These are phyloP conservation scores for Hygrocybe coccinea DNA, from an alignment of 768 basidiomycete species.

Conservation along the genomic window DNA sequence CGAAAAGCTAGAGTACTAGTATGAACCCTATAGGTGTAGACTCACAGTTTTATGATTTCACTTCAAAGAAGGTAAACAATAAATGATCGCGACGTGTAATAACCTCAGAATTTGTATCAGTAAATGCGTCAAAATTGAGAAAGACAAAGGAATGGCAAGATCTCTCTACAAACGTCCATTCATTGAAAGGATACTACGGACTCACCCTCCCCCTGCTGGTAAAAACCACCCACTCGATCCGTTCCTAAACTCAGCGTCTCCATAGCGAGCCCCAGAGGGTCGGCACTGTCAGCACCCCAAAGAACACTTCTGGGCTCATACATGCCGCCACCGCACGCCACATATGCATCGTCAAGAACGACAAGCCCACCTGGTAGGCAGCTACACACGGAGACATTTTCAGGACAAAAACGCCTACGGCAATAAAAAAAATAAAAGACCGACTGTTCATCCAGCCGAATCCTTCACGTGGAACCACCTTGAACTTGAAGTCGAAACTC, in stretches of 20 bases:
- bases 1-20: no score
- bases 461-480: conserved; percentile 93
- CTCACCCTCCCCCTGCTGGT: no score
- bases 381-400: conserved; percentile 48
- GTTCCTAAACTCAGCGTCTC: conserved; percentile 41
- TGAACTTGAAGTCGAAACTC: conserved; percentile 98
- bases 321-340: conserved; percentile 92
- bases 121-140: no score
- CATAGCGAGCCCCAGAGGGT: conserved; percentile 63
- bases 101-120: no score
- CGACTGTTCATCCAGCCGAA: conserved; percentile 98
- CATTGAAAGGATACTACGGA: no score
- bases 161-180: no score
- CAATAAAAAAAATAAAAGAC: conserved; percentile 22
- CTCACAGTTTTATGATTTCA: no score
- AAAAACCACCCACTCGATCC: not conserved
- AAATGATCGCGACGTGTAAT: no score
- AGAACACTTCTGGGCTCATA: conserved; percentile 89
- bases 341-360: conserved; percentile 91
- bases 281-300: conserved; percentile 48
- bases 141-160: no score
- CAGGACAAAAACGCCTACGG: no score
- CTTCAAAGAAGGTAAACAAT: no score
- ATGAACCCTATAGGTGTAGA: no score
- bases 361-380: conserved; percentile 94